phyloP scores from a whole-genome alignment of 1,139 yeast species.

The Yamadazyma diospyri region DNA sequence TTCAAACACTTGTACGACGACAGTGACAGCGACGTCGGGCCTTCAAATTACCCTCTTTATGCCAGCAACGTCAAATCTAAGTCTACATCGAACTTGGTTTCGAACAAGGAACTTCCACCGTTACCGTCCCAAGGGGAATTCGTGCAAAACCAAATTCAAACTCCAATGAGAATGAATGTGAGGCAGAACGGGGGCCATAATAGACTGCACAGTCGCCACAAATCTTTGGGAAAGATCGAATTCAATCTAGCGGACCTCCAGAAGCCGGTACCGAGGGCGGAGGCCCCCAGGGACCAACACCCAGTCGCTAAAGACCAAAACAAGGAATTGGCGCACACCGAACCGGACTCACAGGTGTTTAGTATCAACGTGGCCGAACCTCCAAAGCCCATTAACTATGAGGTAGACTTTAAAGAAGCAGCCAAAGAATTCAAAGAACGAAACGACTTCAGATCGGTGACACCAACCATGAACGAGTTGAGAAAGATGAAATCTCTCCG shows the following conservation, averaged over 20 bases:
- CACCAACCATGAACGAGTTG: constrained; percentile 14
- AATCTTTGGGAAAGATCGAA: constrained; percentile 38
- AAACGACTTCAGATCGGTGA: constrained; percentile 9
- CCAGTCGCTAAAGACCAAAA: no score
- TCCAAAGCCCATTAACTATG: constrained; percentile 35
- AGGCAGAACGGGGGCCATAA: constrained; percentile 4
- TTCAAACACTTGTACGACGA: constrained; percentile 24
- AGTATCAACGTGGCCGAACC: constrained; percentile 34
- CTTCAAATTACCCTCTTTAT: constrained; percentile 16
- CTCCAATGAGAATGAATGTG: constrained; percentile 23
- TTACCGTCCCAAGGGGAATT: constrained; percentile 10
- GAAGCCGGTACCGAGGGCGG: constrained; percentile 3
- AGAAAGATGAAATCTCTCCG: constrained; percentile 5
- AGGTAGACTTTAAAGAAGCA: constrained; percentile 41
- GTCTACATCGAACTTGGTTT: constrained; percentile 20
- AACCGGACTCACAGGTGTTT: no score
- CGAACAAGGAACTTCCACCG: constrained; percentile 15
- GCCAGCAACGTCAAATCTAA: constrained; percentile 15
- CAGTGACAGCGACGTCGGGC: constrained; percentile 27
- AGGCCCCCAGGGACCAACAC: no score
- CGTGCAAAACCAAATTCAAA: constrained; percentile 23
- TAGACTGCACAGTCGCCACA: constrained; percentile 31
- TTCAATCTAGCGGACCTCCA: constrained; percentile 19
- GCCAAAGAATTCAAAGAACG: constrained; percentile 8
- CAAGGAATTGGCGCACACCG: no score